Conservation (phyloP, 2,329 filamentous ascomycete species). For the Ascochyta viciae-villosae region DNA sequence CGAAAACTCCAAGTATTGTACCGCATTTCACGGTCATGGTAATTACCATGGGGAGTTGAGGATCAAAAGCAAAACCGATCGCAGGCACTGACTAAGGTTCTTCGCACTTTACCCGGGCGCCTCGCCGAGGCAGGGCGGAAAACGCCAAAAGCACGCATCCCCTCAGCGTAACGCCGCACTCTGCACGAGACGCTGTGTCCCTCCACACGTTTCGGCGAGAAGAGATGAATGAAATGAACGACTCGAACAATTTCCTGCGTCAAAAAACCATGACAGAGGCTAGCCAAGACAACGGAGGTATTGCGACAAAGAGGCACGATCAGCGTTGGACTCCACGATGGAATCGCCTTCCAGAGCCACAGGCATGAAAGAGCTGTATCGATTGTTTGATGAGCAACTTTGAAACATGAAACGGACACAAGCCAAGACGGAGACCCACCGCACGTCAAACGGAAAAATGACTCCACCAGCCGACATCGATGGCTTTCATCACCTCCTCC, state of each 20-base stretch:
- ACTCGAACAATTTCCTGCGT: background rate
- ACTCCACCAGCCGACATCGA: constrained; percentile 1
- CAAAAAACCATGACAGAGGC: background rate
- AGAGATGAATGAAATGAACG: background rate
- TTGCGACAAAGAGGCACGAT: constrained; percentile 9
- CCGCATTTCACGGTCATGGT: too few species aligned
- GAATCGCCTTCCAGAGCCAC: background rate
- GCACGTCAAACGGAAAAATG: constrained; percentile 4
- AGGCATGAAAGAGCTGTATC: constrained; percentile 8
- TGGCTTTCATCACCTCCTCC: constrained; percentile 2
- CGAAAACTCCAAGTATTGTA: too few species aligned
- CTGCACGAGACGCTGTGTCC: constrained; percentile 1
- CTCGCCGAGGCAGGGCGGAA: background rate
- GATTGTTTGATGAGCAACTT: constrained; percentile 17
- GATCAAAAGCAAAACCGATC: background rate
- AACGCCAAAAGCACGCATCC: background rate
- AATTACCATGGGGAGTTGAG: background rate
- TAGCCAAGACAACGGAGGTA: background rate
- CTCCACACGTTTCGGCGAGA: background rate
- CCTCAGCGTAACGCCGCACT: constrained; percentile 11
- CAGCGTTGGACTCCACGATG: constrained; percentile 1
- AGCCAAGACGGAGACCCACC: constrained; percentile 10
- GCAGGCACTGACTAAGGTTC: background rate
- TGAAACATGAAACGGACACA: constrained; percentile 14
- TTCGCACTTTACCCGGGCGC: constrained; percentile 13